Evolutionary conservation across 352 stramenopile genomes (phyloP), one percentile per base, ranked within the genome.

Genomic region (Globisporangium heterothallicum): DNA sequence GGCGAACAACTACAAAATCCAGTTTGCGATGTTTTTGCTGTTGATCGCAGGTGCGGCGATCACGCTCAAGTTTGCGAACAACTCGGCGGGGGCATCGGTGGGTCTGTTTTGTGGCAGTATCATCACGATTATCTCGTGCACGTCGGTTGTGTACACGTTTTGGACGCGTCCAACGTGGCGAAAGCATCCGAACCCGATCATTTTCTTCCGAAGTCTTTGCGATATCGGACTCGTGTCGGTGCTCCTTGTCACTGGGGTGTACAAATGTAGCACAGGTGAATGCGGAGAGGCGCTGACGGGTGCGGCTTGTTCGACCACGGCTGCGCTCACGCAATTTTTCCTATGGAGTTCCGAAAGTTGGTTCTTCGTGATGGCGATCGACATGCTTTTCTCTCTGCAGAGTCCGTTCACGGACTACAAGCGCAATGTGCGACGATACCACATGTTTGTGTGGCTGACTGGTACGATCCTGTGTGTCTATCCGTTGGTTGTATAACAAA

Each of bases 361-460:
- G 84, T 94, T 94, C 56, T 89, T 90, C 48, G 80, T 94, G 51
- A 94, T 94, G 84, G 77, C 84, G 18, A 89, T 92, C 52, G 84
- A 94, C 57, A 89, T 94, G 79, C 61, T 88, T 32, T 86, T 72
- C 35, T 91, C 79, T 32, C 63, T 94, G 27, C 78, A 89, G 62
- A 94, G 82, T 73, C 84, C 84, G 5, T 94, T 94, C 57, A 94
- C 84, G 8, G 81, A 94, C 66, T 94, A 90, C 69, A 92, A 90
- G 66, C 71, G 53, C 49, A 94, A 94, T 41, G 73, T 94, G 45
- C 79, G 81, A 6, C 77, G 77, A 16, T 94, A 94, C 46, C 84
- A 94, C 59, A 63, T 71, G 6, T 92, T 92, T 58, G 84, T 94
- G 16, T 94, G 84, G 84, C 49, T 68, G 14, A 86, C 80, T 48